Base-by-base conservation (phyloP, 441 rosid species). In the Corymbia calophylla region DNA sequence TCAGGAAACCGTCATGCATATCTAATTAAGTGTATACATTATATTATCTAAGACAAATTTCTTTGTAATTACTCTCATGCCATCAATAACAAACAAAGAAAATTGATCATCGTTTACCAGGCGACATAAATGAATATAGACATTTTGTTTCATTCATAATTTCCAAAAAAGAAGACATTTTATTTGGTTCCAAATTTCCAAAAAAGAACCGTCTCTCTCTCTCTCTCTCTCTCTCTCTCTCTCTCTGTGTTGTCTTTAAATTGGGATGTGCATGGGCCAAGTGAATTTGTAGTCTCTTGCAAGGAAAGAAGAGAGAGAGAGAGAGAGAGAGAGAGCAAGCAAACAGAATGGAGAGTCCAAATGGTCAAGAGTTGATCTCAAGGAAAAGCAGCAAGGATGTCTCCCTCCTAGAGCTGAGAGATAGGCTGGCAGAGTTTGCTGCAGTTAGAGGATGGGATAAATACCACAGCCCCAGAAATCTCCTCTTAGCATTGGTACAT, bases 401-500 rank as follows among this genome's bases (percentile, higher is more conserved):
- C 58, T 94, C 95, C 84, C 93, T 94, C 53, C 85, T 90, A 51
- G 95, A 94, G 86, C 95, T 94, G 4, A 91, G 94, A 88, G 92
- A 92, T 31, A 93, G 93, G 89, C 91, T 94, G 54, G 93, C 93
- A 70, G 94, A 92, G 88, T 94, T 94, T 90, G 94, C 95, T 82
- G 56, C 91, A 88, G 93, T 87, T 23, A 91, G 96, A 91, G 96
- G 95, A 18, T 94, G 96, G 96, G 92, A 94, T 7, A 92, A 93
- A 53, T 91, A 89, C 54, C 96, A 95, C 88, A 94, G 95, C 80
- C 96, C 96, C 49, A 94, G 96, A 84, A 95, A 95, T 82, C 94
- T 94, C 58, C 95, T 94, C 54, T 88, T 95, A 27, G 95, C 95
- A 39, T 91, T 95, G 53, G 95, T 95, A 93, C 89, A 90, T 15